phyloP scores from a whole-genome alignment of 2,329 filamentous ascomycete genomes.

The Lojkania enalia region DNA sequence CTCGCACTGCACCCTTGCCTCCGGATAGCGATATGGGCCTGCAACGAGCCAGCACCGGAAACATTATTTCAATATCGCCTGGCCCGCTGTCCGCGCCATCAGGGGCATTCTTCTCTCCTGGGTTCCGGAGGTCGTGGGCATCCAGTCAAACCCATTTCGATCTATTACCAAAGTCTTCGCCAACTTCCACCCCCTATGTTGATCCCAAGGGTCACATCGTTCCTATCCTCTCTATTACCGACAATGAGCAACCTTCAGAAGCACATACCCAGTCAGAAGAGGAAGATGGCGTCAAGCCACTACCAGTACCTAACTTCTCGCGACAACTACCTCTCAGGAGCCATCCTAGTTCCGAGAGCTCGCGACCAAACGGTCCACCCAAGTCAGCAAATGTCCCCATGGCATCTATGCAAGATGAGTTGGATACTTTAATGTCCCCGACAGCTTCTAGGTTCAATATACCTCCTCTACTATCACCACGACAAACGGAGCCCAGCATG shows the following conservation, averaged over 20 bases:
- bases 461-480: slow-evolving; percentile 32
- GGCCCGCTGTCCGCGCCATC: slow-evolving; percentile 47
- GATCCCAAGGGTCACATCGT: slow-evolving; percentile 44
- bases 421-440: slow-evolving; percentile 33
- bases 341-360: slow-evolving; percentile 15
- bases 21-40: slow-evolving; percentile 53
- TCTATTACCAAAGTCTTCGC: slow-evolving; percentile 33
- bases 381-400: neutral
- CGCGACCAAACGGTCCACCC: neutral
- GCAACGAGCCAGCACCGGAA: slow-evolving; percentile 50
- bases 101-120: slow-evolving; percentile 38
- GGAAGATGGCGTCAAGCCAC: slow-evolving; percentile 18
- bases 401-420: slow-evolving; percentile 14
- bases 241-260: slow-evolving; percentile 22
- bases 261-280: slow-evolving; percentile 17
- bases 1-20: slow-evolving; percentile 44
- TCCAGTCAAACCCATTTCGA: slow-evolving; percentile 42
- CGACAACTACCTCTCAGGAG: slow-evolving; percentile 40
- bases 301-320: slow-evolving; percentile 43
- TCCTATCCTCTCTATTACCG: slow-evolving; percentile 40
- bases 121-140: slow-evolving; percentile 47
- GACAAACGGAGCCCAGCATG: slow-evolving; percentile 34
- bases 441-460: slow-evolving; percentile 32
- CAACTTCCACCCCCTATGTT: slow-evolving; percentile 36
- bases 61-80: slow-evolving; percentile 47